Evolutionary conservation across 2,329 filamentous ascomycete genomes (phyloP).

Genomic region (Pseudogymnoascus sp.): DNA sequence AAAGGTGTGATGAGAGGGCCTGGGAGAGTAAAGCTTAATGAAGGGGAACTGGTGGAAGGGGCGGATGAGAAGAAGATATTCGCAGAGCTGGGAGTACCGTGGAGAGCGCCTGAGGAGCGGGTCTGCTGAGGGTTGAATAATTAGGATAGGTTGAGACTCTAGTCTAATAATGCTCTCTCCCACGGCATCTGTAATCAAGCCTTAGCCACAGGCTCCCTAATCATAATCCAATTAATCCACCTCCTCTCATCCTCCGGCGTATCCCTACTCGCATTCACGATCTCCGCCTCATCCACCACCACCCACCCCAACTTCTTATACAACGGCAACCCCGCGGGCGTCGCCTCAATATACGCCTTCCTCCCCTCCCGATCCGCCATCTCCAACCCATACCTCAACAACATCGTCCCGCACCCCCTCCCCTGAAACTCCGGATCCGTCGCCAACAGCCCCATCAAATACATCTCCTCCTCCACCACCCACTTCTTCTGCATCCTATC

Average conservation of each 20-base stretch:
- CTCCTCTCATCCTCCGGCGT: conserved; percentile 18
- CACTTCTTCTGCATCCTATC: conserved; percentile 25
- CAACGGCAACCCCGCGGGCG: conserved; percentile 28
- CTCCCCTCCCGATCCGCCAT: conserved; percentile 30
- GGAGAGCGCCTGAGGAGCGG: conserved; percentile 68
- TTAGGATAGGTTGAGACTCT: neutral
- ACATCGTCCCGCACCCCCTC: conserved; percentile 29
- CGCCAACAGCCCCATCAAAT: conserved; percentile 31
- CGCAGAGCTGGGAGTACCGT: conserved; percentile 72
- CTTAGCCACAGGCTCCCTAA: conserved; percentile 20
- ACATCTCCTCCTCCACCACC: conserved; percentile 26
- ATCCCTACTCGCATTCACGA: conserved; percentile 19
- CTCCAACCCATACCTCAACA: conserved; percentile 31
- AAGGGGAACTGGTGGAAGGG: conserved; percentile 66
- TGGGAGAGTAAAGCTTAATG: conserved; percentile 51
- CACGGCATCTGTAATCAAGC: neutral
- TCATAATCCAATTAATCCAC: conserved; percentile 21
- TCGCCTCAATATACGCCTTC: conserved; percentile 34
- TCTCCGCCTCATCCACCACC: conserved; percentile 27
- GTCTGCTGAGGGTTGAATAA: conserved; percentile 48
- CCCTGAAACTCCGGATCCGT: conserved; percentile 31
- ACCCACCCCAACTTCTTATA: conserved; percentile 34
- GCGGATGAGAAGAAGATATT: conserved; percentile 73
- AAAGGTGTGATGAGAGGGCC: conserved; percentile 56
- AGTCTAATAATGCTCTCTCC: neutral